A percentile compares a stretch with the other conserved stretches of the same genome.
These are phyloP conservation scores for Hypomontagnella submonticulosa DNA, from an alignment of 495 filamentous ascomycete genomes.

Conservation along the genomic window DNA sequence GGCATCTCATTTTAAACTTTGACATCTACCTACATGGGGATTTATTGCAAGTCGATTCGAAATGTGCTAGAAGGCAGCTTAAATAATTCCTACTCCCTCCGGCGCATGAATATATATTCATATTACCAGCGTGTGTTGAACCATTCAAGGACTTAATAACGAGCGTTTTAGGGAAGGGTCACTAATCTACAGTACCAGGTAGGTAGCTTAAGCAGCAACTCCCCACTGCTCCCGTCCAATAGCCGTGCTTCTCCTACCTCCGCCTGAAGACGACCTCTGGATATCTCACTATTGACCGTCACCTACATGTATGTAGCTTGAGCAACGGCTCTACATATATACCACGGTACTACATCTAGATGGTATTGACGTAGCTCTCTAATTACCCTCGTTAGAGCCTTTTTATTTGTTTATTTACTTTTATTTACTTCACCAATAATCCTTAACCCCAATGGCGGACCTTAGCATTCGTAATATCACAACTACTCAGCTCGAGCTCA, in stretches of 20 bases:
- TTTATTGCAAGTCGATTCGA: too few species aligned
- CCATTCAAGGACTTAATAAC: too few species aligned
- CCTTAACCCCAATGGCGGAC: constrained; percentile 46
- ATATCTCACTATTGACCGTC: constrained; percentile 15
- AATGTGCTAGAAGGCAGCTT: too few species aligned
- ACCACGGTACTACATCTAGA: constrained; percentile 17
- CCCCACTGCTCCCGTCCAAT: constrained; percentile 33
- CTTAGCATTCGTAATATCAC: constrained; percentile 92
- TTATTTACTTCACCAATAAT: too few species aligned
- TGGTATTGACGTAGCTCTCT: constrained; percentile 20
- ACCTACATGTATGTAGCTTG: constrained; percentile 9
- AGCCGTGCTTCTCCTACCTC: constrained; percentile 15
- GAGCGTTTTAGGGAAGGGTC: too few species aligned
- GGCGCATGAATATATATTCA: too few species aligned
- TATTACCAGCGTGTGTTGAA: too few species aligned
- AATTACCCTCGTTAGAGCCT: constrained; percentile 21
- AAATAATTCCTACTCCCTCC: too few species aligned
- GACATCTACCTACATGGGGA: too few species aligned
- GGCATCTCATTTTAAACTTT: too few species aligned
- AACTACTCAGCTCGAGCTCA: constrained; percentile 74
- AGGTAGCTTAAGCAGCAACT: constrained; percentile 10
- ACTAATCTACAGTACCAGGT: constrained; percentile 34
- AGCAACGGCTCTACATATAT: constrained; percentile 29
- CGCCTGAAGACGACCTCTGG: constrained; percentile 19
- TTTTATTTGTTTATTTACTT: too few species aligned